Evolutionary conservation across 768 basidiomycete genomes (phyloP).

Genomic region (Hygrophorus russula): DNA sequence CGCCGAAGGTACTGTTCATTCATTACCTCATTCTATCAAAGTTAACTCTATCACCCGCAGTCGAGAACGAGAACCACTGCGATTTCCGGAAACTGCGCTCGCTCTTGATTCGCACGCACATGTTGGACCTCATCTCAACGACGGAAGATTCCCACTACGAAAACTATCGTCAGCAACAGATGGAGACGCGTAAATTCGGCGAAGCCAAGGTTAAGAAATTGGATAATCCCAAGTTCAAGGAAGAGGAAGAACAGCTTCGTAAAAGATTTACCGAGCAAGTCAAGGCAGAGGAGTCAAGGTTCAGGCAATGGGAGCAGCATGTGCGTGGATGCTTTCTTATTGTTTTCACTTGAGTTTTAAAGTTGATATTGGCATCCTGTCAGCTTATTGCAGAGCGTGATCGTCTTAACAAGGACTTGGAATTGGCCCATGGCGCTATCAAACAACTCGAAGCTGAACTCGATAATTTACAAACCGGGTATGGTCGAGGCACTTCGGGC

Average conservation of each 20-base stretch:
- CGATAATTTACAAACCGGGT: constrained; percentile 80
- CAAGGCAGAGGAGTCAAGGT: constrained; percentile 94
- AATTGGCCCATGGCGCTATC: constrained; percentile 84
- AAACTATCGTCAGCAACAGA: constrained; percentile 94
- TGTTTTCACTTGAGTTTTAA: constrained; percentile 2
- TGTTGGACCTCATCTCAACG: constrained; percentile 94
- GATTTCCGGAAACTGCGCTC: constrained; percentile 98
- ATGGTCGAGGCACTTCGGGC: constrained; percentile 46
- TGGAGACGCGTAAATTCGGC: constrained; percentile 99
- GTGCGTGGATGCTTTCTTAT: constrained; percentile 34
- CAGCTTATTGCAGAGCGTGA: constrained; percentile 98
- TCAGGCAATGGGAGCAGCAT: constrained; percentile 99
- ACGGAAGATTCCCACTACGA: constrained; percentile 97
- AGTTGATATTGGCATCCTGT: constrained; percentile 11
- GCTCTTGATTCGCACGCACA: constrained; percentile 92
- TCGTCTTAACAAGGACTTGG: constrained; percentile 97
- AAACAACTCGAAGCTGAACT: constrained; percentile 86
- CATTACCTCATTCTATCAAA: background rate
- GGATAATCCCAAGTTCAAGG: constrained; percentile 99
- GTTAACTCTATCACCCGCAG: constrained; percentile 25
- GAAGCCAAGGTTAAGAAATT: constrained; percentile 98
- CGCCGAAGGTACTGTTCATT: constrained; percentile 67
- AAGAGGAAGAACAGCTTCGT: constrained; percentile 93
- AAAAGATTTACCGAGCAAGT: constrained; percentile 99
- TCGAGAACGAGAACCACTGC: constrained; percentile 98